A percentile compares a stretch with the other conserved stretches of the same genome.
Conservation (phyloP, 169 alveolate species). For the Miamiensis avidus region DNA sequence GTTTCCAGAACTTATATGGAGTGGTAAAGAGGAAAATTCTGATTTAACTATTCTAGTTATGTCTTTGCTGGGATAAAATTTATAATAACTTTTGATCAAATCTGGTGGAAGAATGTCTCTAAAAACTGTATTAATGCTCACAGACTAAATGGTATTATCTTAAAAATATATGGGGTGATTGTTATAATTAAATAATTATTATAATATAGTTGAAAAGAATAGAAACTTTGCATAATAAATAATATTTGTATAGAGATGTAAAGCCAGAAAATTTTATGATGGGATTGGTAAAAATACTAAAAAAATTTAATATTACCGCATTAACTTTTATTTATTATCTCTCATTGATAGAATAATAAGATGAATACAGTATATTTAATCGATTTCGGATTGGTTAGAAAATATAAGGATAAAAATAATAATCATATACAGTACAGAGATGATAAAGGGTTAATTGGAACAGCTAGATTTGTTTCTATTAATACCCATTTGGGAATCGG, state of each 20-base stretch:
- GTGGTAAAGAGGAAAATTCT: constrained; percentile 53
- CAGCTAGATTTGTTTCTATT: constrained; percentile 77
- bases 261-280: constrained; percentile 68
- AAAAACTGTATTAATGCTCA: constrained; percentile 68
- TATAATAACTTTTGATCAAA: constrained; percentile 46
- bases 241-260: constrained; percentile 64
- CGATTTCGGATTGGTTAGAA: constrained; percentile 72
- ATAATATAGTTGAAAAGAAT: constrained; percentile 26
- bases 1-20: constrained; percentile 55
- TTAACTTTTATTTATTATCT: no score
- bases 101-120: constrained; percentile 57
- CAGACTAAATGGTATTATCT: constrained; percentile 59
- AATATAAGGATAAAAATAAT: constrained; percentile 63
- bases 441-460: constrained; percentile 73
- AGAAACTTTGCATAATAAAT: constrained; percentile 53
- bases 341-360: background rate
- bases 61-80: constrained; percentile 64
- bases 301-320: background rate
- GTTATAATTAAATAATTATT: background rate
- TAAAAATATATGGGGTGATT: background rate
- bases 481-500: constrained; percentile 80
- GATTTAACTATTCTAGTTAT: constrained; percentile 57
- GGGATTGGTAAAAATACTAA: constrained; percentile 49
- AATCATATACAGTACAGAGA: constrained; percentile 74
- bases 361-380: constrained; percentile 49